These are phyloP conservation scores for Amanita muscaria DNA, from an alignment of 768 basidiomycete species.

Conservation along the genomic window DNA sequence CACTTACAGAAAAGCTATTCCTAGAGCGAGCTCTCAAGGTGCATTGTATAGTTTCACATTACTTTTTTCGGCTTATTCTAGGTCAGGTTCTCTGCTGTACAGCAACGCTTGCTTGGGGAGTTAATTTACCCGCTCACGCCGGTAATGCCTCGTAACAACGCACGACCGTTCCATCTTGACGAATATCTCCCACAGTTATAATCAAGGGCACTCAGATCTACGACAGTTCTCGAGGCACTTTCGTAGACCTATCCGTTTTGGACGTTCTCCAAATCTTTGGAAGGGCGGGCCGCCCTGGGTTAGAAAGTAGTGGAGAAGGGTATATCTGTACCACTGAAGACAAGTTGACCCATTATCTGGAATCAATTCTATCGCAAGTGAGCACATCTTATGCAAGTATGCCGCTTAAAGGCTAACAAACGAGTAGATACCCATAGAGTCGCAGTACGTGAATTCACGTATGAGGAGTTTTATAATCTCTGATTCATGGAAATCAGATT, in stretches of 20 bases:
- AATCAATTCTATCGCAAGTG: constrained; percentile 82
- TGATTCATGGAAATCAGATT: constrained; percentile 40
- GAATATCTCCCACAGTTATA: constrained; percentile 43
- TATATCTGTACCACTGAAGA: constrained; percentile 95
- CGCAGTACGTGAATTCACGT: constrained; percentile 49
- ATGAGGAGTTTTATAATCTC: not conserved
- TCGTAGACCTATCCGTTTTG: constrained; percentile 86
- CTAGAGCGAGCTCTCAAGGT: constrained; percentile 89
- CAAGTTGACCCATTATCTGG: constrained; percentile 84
- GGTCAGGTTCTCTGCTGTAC: constrained; percentile 94
- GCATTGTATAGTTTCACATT: not conserved
- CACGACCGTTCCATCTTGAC: not conserved
- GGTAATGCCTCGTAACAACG: constrained; percentile 35
- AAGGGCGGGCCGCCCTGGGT: constrained; percentile 81
- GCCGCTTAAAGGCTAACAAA: constrained; percentile 7
- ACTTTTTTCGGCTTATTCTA: constrained; percentile 1
- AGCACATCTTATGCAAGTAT: constrained; percentile 11
- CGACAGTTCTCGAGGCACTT: constrained; percentile 81
- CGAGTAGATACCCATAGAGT: constrained; percentile 98
- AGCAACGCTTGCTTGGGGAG: constrained; percentile 97
- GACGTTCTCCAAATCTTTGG: constrained; percentile 98
- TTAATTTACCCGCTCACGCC: constrained; percentile 96
- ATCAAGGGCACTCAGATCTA: constrained; percentile 99
- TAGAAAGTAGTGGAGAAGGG: constrained; percentile 91
- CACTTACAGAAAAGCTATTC: constrained; percentile 93